Conservation (phyloP, 768 basidiomycete genomes). For the Phaeotremella fagi region DNA sequence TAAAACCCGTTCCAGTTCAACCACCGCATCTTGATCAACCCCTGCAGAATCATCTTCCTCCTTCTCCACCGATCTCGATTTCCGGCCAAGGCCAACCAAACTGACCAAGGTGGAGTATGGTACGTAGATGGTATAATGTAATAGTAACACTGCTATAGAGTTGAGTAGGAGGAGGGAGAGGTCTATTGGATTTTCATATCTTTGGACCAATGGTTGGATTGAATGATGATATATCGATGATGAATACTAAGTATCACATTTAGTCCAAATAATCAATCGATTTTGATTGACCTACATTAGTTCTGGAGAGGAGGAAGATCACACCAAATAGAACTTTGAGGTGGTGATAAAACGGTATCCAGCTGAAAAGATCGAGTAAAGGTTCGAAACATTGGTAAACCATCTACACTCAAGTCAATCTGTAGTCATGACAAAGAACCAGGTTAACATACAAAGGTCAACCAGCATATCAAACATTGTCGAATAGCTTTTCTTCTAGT, state of each 20-base stretch:
- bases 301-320: conserved; percentile 17
- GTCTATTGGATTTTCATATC: conserved; percentile 37
- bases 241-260: too few relatives aligned
- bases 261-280: too few relatives aligned
- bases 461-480: conserved; percentile 26
- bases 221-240: too few relatives aligned
- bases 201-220: conserved; percentile 9
- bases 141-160: conserved; percentile 12
- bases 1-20: neutral
- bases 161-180: conserved; percentile 28
- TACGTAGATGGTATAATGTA: conserved; percentile 9
- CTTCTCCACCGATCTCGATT: neutral
- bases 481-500: conserved; percentile 29
- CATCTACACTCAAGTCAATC: too few relatives aligned
- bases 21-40: neutral
- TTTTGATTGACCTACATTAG: conserved; percentile 14
- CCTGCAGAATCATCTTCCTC: neutral
- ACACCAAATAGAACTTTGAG: conserved; percentile 9
- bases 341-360: conserved; percentile 35
- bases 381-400: too few relatives aligned
- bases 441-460: conserved; percentile 25
- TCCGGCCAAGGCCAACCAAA: neutral
- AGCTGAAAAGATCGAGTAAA: too few relatives aligned
- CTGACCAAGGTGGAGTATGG: neutral
- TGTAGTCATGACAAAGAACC: neutral